Conservation (phyloP, 2,329 filamentous ascomycete genomes). For the Penicillium sp. region DNA sequence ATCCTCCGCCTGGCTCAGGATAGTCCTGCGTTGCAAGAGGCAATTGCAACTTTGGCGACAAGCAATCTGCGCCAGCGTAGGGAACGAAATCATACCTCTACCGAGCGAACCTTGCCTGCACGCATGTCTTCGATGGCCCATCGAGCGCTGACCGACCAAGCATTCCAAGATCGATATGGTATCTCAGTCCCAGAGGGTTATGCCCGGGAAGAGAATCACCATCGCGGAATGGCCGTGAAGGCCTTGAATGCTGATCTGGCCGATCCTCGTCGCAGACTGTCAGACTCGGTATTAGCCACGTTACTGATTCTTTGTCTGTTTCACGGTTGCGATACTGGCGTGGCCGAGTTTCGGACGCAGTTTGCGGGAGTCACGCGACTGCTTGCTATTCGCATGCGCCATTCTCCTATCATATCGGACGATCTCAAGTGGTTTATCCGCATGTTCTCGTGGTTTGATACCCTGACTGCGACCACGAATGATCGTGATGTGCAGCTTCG, state of each 20-base stretch:
- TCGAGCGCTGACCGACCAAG: constrained; percentile 48
- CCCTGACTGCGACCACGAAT: constrained; percentile 89
- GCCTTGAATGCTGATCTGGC: constrained; percentile 84
- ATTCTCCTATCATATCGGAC: constrained; percentile 68
- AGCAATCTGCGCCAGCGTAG: constrained; percentile 88
- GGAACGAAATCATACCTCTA: constrained; percentile 60
- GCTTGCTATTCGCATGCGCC: constrained; percentile 73
- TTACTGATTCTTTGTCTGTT: constrained; percentile 89
- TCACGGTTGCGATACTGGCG: constrained; percentile 89
- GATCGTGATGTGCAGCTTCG: constrained; percentile 84
- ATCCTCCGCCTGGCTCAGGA: constrained; percentile 77
- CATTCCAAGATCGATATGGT: constrained; percentile 46
- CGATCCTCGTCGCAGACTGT: constrained; percentile 73
- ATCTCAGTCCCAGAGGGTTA: constrained; percentile 62
- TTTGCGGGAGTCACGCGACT: constrained; percentile 93
- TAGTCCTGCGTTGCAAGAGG: constrained; percentile 86
- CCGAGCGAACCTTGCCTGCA: constrained; percentile 58
- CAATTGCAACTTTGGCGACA: constrained; percentile 84
- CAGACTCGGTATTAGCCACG: constrained; percentile 87
- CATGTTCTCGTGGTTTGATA: constrained; percentile 93
- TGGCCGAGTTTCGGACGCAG: constrained; percentile 91
- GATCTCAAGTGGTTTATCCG: constrained; percentile 81
- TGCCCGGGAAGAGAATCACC: constrained; percentile 77
- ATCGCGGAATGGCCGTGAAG: constrained; percentile 82
- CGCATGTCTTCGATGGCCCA: constrained; percentile 56